Evolutionary conservation across 768 basidiomycete species (phyloP), one percentile per base, ranked within the genome.

Genomic region (Daedaleopsis nitida): DNA sequence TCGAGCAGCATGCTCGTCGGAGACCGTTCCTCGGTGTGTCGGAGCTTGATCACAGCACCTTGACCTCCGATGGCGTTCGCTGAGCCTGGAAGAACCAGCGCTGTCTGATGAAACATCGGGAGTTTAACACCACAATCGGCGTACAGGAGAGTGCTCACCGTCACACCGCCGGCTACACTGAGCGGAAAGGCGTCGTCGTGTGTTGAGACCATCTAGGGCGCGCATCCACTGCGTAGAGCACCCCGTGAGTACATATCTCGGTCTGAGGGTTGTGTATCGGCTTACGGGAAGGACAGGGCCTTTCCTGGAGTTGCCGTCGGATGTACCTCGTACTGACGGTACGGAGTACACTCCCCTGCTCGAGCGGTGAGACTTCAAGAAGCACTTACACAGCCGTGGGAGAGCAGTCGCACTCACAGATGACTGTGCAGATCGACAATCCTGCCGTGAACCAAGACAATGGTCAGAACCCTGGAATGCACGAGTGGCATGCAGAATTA

Each of bases 141-240:
- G 19, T 5, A 4, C 32, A 19, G 10, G 14, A 16, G 10, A n/a
- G 13, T 12, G n/a, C 62, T 44, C n/a, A 63, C 62, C 0, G 92
- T 94, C 14, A 94, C 82, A 10, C 94, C 93, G 11, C 93, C 92
- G 0, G 91, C 75, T 59, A 91, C 82, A n/a, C 87, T 82, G 10
- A 89, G 76, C 19, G 71, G 75, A 72, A 87, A 92, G 0, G 90
- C 80, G 17, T 84, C 82, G 70, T 94, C 92, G 65, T 89, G 91
- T 92, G 70, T 94, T 92, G 54, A 94, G 77, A 0, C 83, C 91
- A 66, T 96, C 92, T 14, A 94, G 72, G 27, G 84, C 86, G 37
- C 91, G 81, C 9, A 94, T 78, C 87, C 87, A 89, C 62, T 63
- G 16, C 12, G 7, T 32, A 32, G 27, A 32, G 27, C 27, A 32